Conservation (phyloP, 2,329 filamentous ascomycete species). For the Calonectria leucothoes region DNA sequence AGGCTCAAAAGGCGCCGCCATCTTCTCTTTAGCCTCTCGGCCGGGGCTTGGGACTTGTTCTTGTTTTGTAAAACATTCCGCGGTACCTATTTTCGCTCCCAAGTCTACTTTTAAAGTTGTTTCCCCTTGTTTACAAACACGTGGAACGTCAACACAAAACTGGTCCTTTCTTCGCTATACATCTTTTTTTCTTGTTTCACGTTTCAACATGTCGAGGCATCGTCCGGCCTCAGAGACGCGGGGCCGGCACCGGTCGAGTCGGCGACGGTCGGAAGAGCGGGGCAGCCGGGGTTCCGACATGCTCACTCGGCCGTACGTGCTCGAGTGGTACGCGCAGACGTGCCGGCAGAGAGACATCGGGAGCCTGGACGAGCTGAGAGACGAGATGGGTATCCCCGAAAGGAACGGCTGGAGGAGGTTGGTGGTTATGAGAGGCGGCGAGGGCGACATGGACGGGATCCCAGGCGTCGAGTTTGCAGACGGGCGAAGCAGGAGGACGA, state of each 20-base stretch:
- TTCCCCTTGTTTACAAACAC: background rate
- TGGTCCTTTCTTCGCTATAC: too few relatives aligned
- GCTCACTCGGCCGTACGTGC: constrained; percentile 33
- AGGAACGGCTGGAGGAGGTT: constrained; percentile 34
- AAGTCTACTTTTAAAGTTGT: background rate
- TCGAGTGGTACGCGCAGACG: constrained; percentile 39
- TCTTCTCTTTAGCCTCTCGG: background rate
- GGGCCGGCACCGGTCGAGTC: constrained; percentile 28
- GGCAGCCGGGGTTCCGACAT: constrained; percentile 19
- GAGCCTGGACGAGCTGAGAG: constrained; percentile 29
- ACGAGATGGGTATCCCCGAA: constrained; percentile 31
- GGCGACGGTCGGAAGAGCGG: constrained; percentile 36
- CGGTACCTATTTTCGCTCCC: too few relatives aligned
- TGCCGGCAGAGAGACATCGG: constrained; percentile 33
- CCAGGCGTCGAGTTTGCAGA: constrained; percentile 33
- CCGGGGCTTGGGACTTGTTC: background rate
- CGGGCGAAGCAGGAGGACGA: constrained; percentile 6
- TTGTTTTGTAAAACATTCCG: background rate
- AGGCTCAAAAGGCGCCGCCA: constrained; percentile 33
- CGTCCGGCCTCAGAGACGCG: constrained; percentile 27
- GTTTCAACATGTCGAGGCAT: constrained; percentile 32
- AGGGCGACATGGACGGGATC: constrained; percentile 33
- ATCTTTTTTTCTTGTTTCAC: background rate
- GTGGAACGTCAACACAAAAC: background rate
- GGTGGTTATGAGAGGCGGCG: constrained; percentile 33